phyloP scores from a whole-genome alignment of 2,329 filamentous ascomycete genomes.

The Colletotrichum sp. region DNA sequence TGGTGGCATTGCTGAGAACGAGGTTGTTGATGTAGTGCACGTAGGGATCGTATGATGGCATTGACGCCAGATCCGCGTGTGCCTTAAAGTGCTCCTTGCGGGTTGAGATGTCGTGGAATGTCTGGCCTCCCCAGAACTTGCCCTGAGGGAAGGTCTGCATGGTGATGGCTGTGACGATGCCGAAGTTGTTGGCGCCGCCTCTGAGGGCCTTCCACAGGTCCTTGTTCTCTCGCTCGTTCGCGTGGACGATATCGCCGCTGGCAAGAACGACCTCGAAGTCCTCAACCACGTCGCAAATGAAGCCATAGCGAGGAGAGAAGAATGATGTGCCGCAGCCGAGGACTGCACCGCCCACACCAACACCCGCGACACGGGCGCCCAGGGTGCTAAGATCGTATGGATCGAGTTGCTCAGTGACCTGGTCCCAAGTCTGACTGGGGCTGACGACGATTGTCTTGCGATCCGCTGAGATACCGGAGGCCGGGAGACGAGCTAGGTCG shows the following conservation, averaged over 20 bases:
- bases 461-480: conserved; percentile 27
- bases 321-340: conserved; percentile 8
- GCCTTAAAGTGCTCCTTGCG: background rate
- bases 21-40: conserved; percentile 10
- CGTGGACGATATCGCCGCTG: conserved; percentile 44
- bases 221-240: conserved; percentile 33
- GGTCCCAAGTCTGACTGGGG: conserved; percentile 42
- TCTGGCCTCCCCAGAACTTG: conserved; percentile 1
- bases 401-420: conserved; percentile 42
- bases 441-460: conserved; percentile 37
- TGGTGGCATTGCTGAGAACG: background rate
- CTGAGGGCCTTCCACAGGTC: conserved; percentile 50
- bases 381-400: conserved; percentile 35
- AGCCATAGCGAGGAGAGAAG: conserved; percentile 3
- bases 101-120: background rate
- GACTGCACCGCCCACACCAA: conserved; percentile 42
- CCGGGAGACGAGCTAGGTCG: background rate
- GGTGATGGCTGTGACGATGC: conserved; percentile 31
- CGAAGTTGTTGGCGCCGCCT: conserved; percentile 51
- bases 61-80: background rate
- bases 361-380: conserved; percentile 42
- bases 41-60: background rate
- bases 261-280: conserved; percentile 37
- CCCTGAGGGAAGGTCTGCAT: background rate
- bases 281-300: conserved; percentile 1